Evolutionary conservation across 169 alveolate genomes (phyloP).

Genomic region (Fabrea salina): DNA sequence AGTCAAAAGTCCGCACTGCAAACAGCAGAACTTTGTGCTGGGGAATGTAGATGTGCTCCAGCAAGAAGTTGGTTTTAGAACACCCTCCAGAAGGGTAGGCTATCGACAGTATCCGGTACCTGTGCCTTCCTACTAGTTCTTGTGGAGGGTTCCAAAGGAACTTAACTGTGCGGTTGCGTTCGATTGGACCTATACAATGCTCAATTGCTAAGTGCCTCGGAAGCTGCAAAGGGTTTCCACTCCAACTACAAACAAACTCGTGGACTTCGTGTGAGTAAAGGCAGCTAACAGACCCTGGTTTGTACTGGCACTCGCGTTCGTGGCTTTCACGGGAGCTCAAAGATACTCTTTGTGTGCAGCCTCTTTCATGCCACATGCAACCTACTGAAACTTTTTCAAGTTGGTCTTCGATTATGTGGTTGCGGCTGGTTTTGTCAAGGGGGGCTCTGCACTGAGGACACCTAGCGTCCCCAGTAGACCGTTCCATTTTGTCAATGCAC

Average conservation of each 20-base stretch:
- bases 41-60: conserved; percentile 9
- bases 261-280: background rate
- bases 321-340: background rate
- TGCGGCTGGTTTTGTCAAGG: background rate
- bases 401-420: background rate
- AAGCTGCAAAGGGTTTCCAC: background rate
- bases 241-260: conserved; percentile 1
- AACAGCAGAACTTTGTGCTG: background rate
- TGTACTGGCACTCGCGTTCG: conserved; percentile 7
- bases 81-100: background rate
- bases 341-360: background rate
- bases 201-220: background rate
- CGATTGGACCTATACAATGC: background rate
- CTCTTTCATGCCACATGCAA: conserved; percentile 10
- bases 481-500: background rate
- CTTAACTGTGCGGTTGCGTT: background rate
- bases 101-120: background rate
- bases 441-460: conserved; percentile 22
- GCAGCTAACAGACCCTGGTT: conserved; percentile 4
- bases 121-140: background rate
- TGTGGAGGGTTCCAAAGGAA: conserved; percentile 28
- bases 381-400: background rate
- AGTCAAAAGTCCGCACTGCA: background rate
- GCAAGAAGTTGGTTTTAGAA: background rate
- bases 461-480: background rate